Evolutionary conservation across 2,329 filamentous ascomycete species (phyloP), one percentile per base, ranked within the genome.

Genomic region (Epichloe festucae): DNA sequence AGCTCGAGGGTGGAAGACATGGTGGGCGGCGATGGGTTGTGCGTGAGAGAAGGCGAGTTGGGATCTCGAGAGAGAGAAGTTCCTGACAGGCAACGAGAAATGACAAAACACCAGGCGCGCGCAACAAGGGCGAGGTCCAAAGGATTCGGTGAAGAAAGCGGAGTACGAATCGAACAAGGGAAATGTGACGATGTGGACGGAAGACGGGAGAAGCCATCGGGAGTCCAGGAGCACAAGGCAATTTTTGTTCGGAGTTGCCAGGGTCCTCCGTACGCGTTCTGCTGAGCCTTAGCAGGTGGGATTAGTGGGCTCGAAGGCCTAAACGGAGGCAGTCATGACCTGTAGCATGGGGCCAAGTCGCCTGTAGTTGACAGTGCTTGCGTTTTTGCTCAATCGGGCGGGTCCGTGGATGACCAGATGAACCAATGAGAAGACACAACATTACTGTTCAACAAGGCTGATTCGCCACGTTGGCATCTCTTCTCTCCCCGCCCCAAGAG

Each of bases 1-100:
- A 84, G 79, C 65, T 80, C 74, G 58, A 66, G 59, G 19, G 50
- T 48, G 42, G 53, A 49, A 53, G 65, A 64, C 62, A 67, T 67
- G 56, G 36, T 51, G 51, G 34, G 39, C 35, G 23, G 6, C 15
- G 47, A 36, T 46, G 19, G 17, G 23, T 21, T 39, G 21, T 46
- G 45, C 38, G 48, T 21, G 31, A 50, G 35, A 23, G 27, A 31
- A 31, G 27, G 27, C 27, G 27, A 31, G 7, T 27, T 31, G 27
- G 27, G 27, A 31, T 31, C 27, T 3, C 7, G 27, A 31, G 10
- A 31, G 31, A 31, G 31, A 1, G 11, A 31, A 31, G 31, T 10
- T 31, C 8, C 31, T 31, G 31, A 31, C 31, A 31, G 31, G 31
- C 31, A 31, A 31, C 27, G 27, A 31, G 31, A 31, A 31, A 2